phyloP scores from a whole-genome alignment of 257 asterid species.

The Ballota nigra region DNA sequence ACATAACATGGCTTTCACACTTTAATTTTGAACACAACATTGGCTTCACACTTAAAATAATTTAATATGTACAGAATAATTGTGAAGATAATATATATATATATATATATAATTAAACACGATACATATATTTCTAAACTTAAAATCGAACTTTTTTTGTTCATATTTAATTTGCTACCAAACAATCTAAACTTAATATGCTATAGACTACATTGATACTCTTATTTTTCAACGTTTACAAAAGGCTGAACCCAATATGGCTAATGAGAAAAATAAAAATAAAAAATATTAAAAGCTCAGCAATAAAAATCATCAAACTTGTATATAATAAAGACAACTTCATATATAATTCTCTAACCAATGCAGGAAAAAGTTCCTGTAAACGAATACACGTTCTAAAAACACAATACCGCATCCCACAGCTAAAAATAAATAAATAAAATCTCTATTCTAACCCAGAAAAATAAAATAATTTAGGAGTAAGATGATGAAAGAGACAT shows the following conservation, averaged over 20 bases:
- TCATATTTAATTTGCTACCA: no score
- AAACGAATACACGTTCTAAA: conserved; percentile 5
- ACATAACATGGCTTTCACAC: no score
- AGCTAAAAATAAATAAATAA: background rate
- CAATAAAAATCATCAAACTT: background rate
- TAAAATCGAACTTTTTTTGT: no score
- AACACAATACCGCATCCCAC: background rate
- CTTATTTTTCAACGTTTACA: background rate
- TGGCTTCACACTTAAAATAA: no score
- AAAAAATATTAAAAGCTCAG: background rate
- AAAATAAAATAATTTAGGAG: background rate
- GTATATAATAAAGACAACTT: background rate
- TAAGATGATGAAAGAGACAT: background rate
- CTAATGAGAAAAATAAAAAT: background rate
- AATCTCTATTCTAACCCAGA: conserved; percentile 5
- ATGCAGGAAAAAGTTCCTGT: background rate
- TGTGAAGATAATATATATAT: no score
- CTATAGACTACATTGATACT: no score
- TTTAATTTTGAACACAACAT: no score
- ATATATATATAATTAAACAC: no score
- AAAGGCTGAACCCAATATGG: background rate
- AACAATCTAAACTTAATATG: no score
- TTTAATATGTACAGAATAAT: no score
- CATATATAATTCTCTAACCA: background rate
- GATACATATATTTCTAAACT: no score